Percentiles rank a stretch among this genome's conserved stretches.
These are phyloP conservation scores for Tuber magnatum DNA, from an alignment of 495 filamentous ascomycete genomes.

Conservation along the genomic window DNA sequence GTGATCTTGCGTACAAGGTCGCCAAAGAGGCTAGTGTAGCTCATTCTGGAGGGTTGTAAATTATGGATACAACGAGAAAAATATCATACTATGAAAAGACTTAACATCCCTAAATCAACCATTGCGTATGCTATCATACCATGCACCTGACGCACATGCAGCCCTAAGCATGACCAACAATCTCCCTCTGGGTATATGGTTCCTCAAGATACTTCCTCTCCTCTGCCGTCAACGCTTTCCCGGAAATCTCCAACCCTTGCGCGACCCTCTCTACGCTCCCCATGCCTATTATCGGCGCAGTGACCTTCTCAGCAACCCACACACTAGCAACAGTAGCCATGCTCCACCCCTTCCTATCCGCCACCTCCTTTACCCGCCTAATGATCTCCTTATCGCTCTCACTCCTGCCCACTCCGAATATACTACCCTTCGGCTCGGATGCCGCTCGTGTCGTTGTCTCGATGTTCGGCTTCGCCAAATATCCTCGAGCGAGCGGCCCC, in stretches of 20 bases:
- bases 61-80: background rate
- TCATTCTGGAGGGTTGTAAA: background rate
- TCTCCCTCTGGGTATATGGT: conserved; percentile 53
- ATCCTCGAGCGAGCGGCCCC: conserved; percentile 56
- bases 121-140: background rate
- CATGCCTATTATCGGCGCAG: conserved; percentile 60
- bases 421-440: background rate
- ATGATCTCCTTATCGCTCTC: conserved; percentile 56
- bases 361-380: conserved; percentile 59
- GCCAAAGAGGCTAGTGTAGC: background rate
- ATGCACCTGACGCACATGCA: background rate
- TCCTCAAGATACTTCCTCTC: conserved; percentile 63
- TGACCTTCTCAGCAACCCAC: conserved; percentile 55
- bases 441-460: conserved; percentile 3
- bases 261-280: conserved; percentile 55
- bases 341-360: conserved; percentile 56
- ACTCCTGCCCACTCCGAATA: conserved; percentile 25
- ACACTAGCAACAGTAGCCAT: conserved; percentile 63
- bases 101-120: no score
- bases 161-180: conserved; percentile 7
- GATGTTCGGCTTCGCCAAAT: conserved; percentile 49
- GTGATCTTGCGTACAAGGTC: background rate
- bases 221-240: conserved; percentile 53
- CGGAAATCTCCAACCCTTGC: conserved; percentile 51
- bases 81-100: no score